Conservation (phyloP, 2,329 filamentous ascomycete genomes). For the Epichloe gansuensis region DNA sequence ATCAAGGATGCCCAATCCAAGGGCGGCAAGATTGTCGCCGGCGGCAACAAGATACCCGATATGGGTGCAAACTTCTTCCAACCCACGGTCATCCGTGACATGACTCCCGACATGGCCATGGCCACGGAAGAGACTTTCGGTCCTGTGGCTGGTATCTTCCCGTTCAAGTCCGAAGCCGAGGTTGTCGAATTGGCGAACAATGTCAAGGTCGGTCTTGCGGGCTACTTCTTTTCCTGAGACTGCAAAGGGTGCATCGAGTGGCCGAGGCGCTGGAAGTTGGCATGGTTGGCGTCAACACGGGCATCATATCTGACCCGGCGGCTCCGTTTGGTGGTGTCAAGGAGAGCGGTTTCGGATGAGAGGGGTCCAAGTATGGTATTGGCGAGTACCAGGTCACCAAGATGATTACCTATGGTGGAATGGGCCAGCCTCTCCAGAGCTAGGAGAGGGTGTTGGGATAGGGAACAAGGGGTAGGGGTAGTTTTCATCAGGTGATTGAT, state of each 20-base stretch:
- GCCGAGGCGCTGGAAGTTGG: conserved; percentile 66
- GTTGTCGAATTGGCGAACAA: conserved; percentile 74
- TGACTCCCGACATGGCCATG: conserved; percentile 75
- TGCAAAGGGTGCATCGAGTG: conserved; percentile 47
- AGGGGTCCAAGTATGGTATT: conserved; percentile 66
- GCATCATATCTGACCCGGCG: conserved; percentile 46
- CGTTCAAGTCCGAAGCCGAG: conserved; percentile 78
- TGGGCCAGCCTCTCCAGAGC: conserved; percentile 41
- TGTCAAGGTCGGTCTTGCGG: conserved; percentile 76
- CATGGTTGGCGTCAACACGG: conserved; percentile 79
- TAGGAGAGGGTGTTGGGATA: conserved; percentile 7
- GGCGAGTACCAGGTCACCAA: conserved; percentile 66
- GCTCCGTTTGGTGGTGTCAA: conserved; percentile 69
- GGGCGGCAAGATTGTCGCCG: conserved; percentile 61
- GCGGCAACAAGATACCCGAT: conserved; percentile 60
- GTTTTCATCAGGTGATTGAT: too few species aligned
- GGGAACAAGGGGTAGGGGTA: too few species aligned
- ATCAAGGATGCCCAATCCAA: conserved; percentile 67
- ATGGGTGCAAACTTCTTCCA: conserved; percentile 79
- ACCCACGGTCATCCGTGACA: conserved; percentile 77
- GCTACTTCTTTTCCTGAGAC: conserved; percentile 76
- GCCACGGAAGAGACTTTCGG: conserved; percentile 89
- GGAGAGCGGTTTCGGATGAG: conserved; percentile 66
- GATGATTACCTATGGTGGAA: conserved; percentile 42
- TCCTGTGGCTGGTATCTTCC: conserved; percentile 79